Conservation (phyloP, 495 filamentous ascomycete genomes). For the Aspergillus bridgeri region DNA sequence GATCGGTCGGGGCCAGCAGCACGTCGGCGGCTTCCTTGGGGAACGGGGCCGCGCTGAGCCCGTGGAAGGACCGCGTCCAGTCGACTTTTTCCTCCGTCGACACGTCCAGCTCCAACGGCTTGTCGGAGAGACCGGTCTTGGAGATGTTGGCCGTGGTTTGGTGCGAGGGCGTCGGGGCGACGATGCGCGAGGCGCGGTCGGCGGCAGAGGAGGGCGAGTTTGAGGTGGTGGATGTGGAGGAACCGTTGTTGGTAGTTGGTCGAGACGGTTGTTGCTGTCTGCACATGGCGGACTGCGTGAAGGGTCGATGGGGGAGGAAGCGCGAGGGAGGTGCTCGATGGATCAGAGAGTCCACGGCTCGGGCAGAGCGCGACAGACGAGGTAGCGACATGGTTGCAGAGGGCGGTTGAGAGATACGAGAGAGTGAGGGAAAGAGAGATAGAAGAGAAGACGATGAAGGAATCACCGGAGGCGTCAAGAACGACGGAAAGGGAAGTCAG, state of each 20-base stretch:
- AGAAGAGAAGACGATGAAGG: too few relatives aligned
- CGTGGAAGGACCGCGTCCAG: constrained; percentile 92
- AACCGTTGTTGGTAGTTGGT: constrained; percentile 1
- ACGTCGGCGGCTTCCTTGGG: constrained; percentile 68
- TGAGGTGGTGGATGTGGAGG: constrained; percentile 3
- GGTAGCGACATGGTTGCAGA: constrained; percentile 7
- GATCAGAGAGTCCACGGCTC: constrained; percentile 11
- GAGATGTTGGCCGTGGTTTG: constrained; percentile 48
- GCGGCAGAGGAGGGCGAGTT: constrained; percentile 16
- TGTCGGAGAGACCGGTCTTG: constrained; percentile 50
- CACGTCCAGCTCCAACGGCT: constrained; percentile 44
- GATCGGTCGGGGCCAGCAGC: constrained; percentile 61
- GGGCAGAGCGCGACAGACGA: constrained; percentile 9
- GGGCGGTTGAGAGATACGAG: background rate
- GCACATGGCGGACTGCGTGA: constrained; percentile 17
- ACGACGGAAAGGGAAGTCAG: background rate
- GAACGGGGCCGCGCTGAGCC: constrained; percentile 74
- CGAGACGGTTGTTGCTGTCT: constrained; percentile 16
- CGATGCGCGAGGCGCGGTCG: constrained; percentile 23
- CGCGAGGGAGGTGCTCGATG: background rate
- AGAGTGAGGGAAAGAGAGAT: background rate
- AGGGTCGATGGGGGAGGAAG: constrained; percentile 18
- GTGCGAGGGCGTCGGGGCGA: constrained; percentile 29
- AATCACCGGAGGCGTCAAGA: too few relatives aligned
- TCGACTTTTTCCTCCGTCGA: constrained; percentile 60